Evolutionary conservation across 192 early-diverging fungal species (phyloP).

Genomic region (Funneliformis geosporum): DNA sequence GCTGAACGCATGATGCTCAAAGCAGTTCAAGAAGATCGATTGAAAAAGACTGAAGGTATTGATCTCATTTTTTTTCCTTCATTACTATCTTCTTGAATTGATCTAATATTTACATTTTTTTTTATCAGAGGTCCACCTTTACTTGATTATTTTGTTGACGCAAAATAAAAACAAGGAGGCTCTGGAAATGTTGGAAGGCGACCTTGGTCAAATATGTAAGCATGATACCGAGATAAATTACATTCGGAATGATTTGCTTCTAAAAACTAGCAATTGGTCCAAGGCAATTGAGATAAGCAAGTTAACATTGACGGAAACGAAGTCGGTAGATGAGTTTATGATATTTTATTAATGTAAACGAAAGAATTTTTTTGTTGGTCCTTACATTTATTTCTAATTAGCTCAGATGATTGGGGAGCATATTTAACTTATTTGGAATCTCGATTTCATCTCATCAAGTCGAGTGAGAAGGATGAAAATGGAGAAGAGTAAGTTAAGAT

Average conservation of each 20-base stretch:
- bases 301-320: slow-evolving; percentile 14
- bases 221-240: slow-evolving; percentile 75
- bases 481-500: background rate
- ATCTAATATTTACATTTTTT: background rate
- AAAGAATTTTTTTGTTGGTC: background rate
- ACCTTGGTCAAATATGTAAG: slow-evolving; percentile 62
- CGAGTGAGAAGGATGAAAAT: slow-evolving; percentile 41
- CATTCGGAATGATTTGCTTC: slow-evolving; percentile 55
- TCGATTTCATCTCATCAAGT: slow-evolving; percentile 44
- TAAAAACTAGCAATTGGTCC: slow-evolving; percentile 50
- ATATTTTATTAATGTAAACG: background rate
- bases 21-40: slow-evolving; percentile 63
- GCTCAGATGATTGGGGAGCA: slow-evolving; percentile 75
- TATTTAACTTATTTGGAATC: slow-evolving; percentile 66
- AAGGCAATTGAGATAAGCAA: slow-evolving; percentile 35
- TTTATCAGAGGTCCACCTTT: slow-evolving; percentile 70
- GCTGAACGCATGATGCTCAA: slow-evolving; percentile 86
- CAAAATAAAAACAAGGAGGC: slow-evolving; percentile 72
- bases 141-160: slow-evolving; percentile 68
- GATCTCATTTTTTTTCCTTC: background rate
- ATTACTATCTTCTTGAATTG: background rate
- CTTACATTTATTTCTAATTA: slow-evolving; percentile 30
- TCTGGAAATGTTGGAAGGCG: slow-evolving; percentile 60
- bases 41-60: slow-evolving; percentile 69
- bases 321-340: slow-evolving; percentile 7